Percentiles rank a stretch among this genome's conserved stretches.
Conservation (phyloP, 129 eudicot species). For the Flaveria robusta region DNA sequence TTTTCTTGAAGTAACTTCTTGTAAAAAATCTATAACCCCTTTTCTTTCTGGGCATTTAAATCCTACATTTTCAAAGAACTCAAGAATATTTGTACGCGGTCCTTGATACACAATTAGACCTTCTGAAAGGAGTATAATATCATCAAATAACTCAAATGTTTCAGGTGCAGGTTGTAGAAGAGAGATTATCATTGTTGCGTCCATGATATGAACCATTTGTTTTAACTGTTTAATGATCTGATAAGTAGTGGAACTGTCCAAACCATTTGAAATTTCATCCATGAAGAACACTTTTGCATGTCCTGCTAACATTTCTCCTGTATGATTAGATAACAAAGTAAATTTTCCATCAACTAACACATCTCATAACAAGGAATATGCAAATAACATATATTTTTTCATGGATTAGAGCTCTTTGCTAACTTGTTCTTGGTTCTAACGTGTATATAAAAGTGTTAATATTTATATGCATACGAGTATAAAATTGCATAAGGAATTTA, state of each 20-base stretch:
- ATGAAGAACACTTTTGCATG: slow-evolving; percentile 75
- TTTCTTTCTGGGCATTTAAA: slow-evolving; percentile 70
- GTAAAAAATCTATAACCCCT: slow-evolving; percentile 68
- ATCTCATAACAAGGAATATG: too few species aligned
- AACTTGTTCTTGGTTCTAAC: too few species aligned
- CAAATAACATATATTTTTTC: too few species aligned
- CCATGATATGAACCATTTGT: slow-evolving; percentile 66
- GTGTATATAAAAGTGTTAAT: too few species aligned
- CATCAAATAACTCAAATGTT: slow-evolving; percentile 65
- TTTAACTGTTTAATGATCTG: slow-evolving; percentile 61
- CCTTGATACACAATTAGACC: slow-evolving; percentile 69
- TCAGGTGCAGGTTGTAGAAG: slow-evolving; percentile 83
- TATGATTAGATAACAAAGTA: slow-evolving; percentile 18
- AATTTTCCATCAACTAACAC: not conserved
- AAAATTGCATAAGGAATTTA: too few species aligned
- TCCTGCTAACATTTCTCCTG: slow-evolving; percentile 92
- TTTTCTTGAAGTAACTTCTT: slow-evolving; percentile 77
- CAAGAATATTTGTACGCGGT: slow-evolving; percentile 52
- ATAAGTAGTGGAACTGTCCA: slow-evolving; percentile 82
- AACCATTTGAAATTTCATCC: slow-evolving; percentile 87
- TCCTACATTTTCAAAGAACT: slow-evolving; percentile 58
- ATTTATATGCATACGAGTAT: too few species aligned
- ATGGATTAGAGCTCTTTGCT: too few species aligned
- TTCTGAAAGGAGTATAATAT: slow-evolving; percentile 60
- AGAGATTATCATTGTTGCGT: slow-evolving; percentile 61